These are phyloP conservation scores for Citrus cavaleriei DNA, from an alignment of 345 rosid genomes.

Conservation along the genomic window DNA sequence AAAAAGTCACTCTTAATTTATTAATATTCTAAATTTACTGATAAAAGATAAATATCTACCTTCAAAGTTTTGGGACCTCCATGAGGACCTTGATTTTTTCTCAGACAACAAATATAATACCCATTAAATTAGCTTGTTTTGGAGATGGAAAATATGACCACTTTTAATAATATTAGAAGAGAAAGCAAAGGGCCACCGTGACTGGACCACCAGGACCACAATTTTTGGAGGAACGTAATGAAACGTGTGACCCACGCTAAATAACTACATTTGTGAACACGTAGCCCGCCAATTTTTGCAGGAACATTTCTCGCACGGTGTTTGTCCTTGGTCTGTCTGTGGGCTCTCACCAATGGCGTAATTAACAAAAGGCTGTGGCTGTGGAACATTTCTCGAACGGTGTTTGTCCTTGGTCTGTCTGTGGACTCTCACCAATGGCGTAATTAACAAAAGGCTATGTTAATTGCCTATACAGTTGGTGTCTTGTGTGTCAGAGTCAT, in stretches of 20 bases:
- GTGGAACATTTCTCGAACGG: neutral
- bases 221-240: neutral
- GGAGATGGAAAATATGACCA: no score
- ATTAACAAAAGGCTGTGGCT: neutral
- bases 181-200: no score
- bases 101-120: no score
- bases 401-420: neutral
- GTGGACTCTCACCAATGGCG: neutral
- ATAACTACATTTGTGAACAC: neutral
- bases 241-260: neutral
- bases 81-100: no score
- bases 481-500: slow-evolving; percentile 45
- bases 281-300: neutral
- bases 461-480: slow-evolving; percentile 32
- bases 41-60: no score
- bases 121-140: no score
- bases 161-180: no score
- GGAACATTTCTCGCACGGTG: neutral
- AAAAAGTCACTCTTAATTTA: no score
- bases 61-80: no score
- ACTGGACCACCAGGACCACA: neutral
- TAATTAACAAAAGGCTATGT: neutral
- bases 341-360: no score
- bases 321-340: neutral
- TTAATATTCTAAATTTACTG: no score